phyloP scores from a whole-genome alignment of 768 basidiomycete genomes.

The Amanita muscaria region DNA sequence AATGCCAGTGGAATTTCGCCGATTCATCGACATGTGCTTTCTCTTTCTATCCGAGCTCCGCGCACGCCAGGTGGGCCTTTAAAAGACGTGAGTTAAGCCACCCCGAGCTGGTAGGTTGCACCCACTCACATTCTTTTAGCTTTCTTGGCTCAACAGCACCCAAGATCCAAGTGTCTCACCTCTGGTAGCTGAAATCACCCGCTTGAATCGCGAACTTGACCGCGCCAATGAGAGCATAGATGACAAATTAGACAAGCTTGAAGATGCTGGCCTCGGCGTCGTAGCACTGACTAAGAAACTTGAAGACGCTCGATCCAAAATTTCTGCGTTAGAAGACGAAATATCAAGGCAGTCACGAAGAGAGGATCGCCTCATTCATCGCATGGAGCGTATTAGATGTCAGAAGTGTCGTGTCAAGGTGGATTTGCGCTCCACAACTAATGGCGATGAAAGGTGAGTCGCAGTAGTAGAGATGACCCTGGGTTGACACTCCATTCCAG shows the following conservation, averaged over 20 bases:
- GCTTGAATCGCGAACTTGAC: constrained; percentile 69
- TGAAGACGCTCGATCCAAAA: constrained; percentile 57
- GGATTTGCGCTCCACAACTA: constrained; percentile 35
- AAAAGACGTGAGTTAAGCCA: constrained; percentile 49
- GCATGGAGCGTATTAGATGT: constrained; percentile 56
- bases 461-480: not conserved
- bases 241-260: constrained; percentile 79
- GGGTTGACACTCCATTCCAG: constrained; percentile 23
- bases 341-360: constrained; percentile 52
- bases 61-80: constrained; percentile 75
- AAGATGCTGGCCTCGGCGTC: constrained; percentile 69
- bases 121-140: constrained; percentile 26
- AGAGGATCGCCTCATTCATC: constrained; percentile 59
- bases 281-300: constrained; percentile 63
- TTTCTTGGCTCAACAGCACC: constrained; percentile 67
- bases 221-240: constrained; percentile 80
- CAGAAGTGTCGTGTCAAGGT: constrained; percentile 61
- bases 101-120: not conserved
- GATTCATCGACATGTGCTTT: constrained; percentile 62
- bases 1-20: constrained; percentile 64
- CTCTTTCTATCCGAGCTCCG: constrained; percentile 60
- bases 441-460: constrained; percentile 55
- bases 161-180: constrained; percentile 52
- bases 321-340: constrained; percentile 56
- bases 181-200: constrained; percentile 60